A percentile compares a stretch with the other conserved stretches of the same genome.
Conservation (phyloP, 2,329 filamentous ascomycete genomes). For the Emergomyces pasteurianus region DNA sequence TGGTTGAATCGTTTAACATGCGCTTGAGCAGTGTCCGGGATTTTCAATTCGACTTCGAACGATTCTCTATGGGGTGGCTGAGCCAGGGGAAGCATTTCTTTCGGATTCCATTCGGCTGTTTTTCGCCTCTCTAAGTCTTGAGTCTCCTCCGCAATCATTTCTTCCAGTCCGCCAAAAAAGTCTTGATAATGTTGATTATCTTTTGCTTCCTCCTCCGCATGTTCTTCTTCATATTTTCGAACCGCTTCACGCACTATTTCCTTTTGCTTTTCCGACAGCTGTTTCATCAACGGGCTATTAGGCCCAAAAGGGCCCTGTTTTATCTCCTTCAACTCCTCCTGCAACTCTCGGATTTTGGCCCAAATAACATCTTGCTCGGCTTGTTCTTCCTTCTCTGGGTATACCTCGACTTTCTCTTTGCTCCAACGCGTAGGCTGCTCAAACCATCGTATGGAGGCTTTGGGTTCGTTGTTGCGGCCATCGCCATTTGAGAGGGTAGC, state of each 20-base stretch:
- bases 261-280: slow-evolving; percentile 30
- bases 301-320: slow-evolving; percentile 32
- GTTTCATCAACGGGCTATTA: slow-evolving; percentile 33
- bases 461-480: slow-evolving; percentile 17
- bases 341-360: slow-evolving; percentile 27
- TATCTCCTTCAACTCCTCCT: slow-evolving; percentile 28
- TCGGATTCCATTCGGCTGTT: slow-evolving; percentile 17
- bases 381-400: slow-evolving; percentile 29
- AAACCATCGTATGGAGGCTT: slow-evolving; percentile 32
- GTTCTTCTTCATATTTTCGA: slow-evolving; percentile 28
- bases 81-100: slow-evolving; percentile 13
- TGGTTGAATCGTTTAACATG: slow-evolving; percentile 32
- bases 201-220: slow-evolving; percentile 14
- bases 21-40: slow-evolving; percentile 24
- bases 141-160: slow-evolving; percentile 22
- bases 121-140: background rate
- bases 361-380: slow-evolving; percentile 27
- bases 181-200: slow-evolving; percentile 1
- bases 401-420: slow-evolving; percentile 25
- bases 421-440: slow-evolving; percentile 29
- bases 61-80: slow-evolving; percentile 13
- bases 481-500: slow-evolving; percentile 20
- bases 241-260: slow-evolving; percentile 32
- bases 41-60: slow-evolving; percentile 23
- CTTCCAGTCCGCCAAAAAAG: slow-evolving; percentile 18